Percentiles rank a stretch among this genome's conserved stretches.
phyloP scores from a whole-genome alignment of 2,329 filamentous ascomycete genomes.

The Ascochyta lentis region DNA sequence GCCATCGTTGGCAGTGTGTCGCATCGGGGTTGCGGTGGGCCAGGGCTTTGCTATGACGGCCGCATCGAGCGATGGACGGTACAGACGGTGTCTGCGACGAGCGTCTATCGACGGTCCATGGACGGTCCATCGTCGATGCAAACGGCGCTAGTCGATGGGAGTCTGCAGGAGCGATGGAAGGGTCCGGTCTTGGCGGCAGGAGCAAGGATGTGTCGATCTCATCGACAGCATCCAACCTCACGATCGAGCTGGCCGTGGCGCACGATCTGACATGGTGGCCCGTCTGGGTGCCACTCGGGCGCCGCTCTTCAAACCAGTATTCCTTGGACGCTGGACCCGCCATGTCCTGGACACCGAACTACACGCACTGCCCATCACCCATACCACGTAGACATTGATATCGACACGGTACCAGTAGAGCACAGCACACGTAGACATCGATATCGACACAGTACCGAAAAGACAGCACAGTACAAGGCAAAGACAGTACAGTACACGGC shows the following conservation, averaged over 20 bases:
- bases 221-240: constrained; percentile 9
- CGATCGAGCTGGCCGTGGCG: constrained; percentile 6
- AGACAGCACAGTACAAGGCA: too few species aligned
- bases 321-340: too few species aligned
- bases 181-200: not conserved
- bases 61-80: constrained; percentile 1
- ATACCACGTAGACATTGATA: too few species aligned
- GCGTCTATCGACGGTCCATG: not conserved
- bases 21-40: not conserved
- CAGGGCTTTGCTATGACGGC: not conserved
- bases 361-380: too few species aligned
- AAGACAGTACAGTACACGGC: too few species aligned
- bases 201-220: constrained; percentile 13
- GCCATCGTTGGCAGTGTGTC: not conserved
- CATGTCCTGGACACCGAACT: too few species aligned
- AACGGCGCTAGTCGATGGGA: not conserved
- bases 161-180: not conserved
- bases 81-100: not conserved
- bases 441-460: too few species aligned
- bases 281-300: constrained; percentile 2
- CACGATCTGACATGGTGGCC: not conserved
- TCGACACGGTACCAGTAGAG: too few species aligned
- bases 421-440: too few species aligned
- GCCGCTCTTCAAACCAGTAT: not conserved
- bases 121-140: constrained; percentile 14